Conservation (phyloP, 1,284 basidiomycete genomes). For the Fomitopsis pinicola region DNA sequence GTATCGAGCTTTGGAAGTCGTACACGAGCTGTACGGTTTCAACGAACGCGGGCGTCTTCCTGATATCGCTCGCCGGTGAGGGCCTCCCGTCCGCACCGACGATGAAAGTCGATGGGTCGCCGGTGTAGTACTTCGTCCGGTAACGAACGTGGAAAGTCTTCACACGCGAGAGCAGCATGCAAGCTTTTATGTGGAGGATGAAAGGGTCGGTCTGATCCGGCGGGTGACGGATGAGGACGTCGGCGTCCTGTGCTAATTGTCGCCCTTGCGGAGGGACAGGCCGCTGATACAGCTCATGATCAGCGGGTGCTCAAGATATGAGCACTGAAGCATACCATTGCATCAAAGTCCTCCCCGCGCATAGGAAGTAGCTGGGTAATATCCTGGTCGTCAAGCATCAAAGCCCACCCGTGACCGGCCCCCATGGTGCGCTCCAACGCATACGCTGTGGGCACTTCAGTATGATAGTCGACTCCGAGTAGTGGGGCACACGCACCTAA, state of each 20-base stretch:
- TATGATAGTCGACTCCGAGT: no score
- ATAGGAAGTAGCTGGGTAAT: conserved; percentile 67
- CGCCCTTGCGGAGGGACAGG: conserved; percentile 51
- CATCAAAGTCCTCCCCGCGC: conserved; percentile 53
- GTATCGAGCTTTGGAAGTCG: conserved; percentile 57
- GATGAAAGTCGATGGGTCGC: conserved; percentile 34
- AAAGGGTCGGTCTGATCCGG: conserved; percentile 66
- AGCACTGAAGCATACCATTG: conserved; percentile 42
- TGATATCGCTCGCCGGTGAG: conserved; percentile 39
- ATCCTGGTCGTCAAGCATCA: conserved; percentile 67
- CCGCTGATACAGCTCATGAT: conserved; percentile 29
- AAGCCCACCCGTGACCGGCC: conserved; percentile 65
- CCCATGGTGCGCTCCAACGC: conserved; percentile 62
- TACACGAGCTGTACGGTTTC: conserved; percentile 57
- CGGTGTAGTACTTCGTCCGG: conserved; percentile 51
- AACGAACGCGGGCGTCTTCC: conserved; percentile 57
- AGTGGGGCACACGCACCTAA: conserved; percentile 19
- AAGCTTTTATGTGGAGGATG: conserved; percentile 64
- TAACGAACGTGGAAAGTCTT: conserved; percentile 71
- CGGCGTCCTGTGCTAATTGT: conserved; percentile 62
- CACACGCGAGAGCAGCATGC: conserved; percentile 61
- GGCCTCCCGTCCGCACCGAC: conserved; percentile 8
- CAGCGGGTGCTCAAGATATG: background rate
- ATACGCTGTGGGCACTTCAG: conserved; percentile 42
- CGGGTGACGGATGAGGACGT: conserved; percentile 55